Conservation (phyloP, 805 yeast genomes). For the Lachancea sp. region DNA sequence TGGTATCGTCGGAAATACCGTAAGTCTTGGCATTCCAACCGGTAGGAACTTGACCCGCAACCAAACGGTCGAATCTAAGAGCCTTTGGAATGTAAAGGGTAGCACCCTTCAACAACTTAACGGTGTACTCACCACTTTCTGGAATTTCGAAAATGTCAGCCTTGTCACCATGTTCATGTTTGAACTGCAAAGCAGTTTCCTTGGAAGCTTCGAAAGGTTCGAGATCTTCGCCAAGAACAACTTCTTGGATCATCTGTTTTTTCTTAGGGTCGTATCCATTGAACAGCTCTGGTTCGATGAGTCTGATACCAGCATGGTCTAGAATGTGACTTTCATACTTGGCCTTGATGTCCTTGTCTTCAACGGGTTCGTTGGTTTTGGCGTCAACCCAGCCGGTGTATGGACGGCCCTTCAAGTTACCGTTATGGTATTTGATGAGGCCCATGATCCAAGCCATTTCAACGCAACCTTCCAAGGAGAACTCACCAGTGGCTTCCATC, state of each 20-base stretch:
- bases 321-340: conserved; percentile 86
- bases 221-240: conserved; percentile 91
- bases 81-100: conserved; percentile 81
- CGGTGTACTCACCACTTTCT: conserved; percentile 89
- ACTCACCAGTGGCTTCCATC: conserved; percentile 93
- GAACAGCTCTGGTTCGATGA: conserved; percentile 93
- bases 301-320: conserved; percentile 93
- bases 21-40: conserved; percentile 96
- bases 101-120: conserved; percentile 88
- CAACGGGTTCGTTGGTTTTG: conserved; percentile 86
- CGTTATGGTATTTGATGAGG: conserved; percentile 89
- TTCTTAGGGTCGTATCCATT: conserved; percentile 90
- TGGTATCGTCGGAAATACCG: conserved; percentile 91
- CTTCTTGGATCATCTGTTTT: conserved; percentile 91
- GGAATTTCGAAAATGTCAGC: conserved; percentile 86
- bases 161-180: conserved; percentile 86
- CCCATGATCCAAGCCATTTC: conserved; percentile 99
- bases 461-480: conserved; percentile 94
- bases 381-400: conserved; percentile 98
- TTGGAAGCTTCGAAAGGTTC: conserved; percentile 93
- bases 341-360: conserved; percentile 86
- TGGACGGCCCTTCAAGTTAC: conserved; percentile 54
- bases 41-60: conserved; percentile 84
- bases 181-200: conserved; percentile 93
- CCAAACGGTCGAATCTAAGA: conserved; percentile 58